Conservation (phyloP, 23 red algal genomes). For the Gracilaria domingensis region DNA sequence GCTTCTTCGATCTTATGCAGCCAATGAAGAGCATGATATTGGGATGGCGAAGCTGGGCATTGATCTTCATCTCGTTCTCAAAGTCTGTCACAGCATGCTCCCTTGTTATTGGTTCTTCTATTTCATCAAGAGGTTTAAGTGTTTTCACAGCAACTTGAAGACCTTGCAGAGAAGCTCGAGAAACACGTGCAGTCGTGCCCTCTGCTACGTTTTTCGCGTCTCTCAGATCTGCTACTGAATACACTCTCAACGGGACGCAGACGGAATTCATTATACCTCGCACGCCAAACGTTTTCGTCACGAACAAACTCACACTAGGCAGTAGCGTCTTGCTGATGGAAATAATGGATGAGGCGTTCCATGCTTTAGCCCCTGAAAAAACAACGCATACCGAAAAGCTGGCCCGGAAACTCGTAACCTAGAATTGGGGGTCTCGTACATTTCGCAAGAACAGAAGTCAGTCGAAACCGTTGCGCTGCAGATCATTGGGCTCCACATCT, state of each 20-base stretch:
- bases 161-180: conserved; percentile 28
- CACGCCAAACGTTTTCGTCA: not conserved
- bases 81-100: conserved; percentile 42
- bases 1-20: conserved; percentile 11
- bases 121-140: conserved; percentile 43
- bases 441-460: too few relatives aligned
- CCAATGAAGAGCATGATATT: conserved; percentile 70
- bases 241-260: not conserved
- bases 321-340: too few relatives aligned
- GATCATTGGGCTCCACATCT: too few relatives aligned
- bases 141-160: conserved; percentile 45
- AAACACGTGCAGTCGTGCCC: conserved; percentile 51
- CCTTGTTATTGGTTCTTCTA: conserved; percentile 23
- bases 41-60: conserved; percentile 54
- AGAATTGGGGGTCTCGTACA: too few relatives aligned
- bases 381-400: too few relatives aligned
- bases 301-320: too few relatives aligned
- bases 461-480: too few relatives aligned
- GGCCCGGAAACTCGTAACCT: too few relatives aligned
- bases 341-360: too few relatives aligned
- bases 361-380: too few relatives aligned
- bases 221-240: not conserved
- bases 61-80: conserved; percentile 28
- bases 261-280: conserved; percentile 10
- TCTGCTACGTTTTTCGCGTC: conserved; percentile 5